These are phyloP conservation scores for Malassezia slooffiae DNA, from an alignment of 1,284 basidiomycete genomes.

Conservation along the genomic window DNA sequence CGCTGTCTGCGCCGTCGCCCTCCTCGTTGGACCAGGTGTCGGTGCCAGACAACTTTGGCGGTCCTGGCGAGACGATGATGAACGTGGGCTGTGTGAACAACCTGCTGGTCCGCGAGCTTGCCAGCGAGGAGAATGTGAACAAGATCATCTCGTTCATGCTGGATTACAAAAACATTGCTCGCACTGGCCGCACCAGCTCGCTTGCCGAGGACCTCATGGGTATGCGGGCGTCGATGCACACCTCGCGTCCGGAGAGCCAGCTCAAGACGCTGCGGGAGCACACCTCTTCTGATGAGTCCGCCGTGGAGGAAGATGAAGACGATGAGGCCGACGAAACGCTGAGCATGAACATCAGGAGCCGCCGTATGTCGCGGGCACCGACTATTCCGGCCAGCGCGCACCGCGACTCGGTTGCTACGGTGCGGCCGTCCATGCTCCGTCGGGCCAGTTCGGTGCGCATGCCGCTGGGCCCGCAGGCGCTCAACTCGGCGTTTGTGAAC, in stretches of 20 bases:
- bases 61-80: constrained; percentile 18
- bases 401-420: constrained; percentile 36
- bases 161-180: constrained; percentile 52
- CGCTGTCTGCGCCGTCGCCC: constrained; percentile 80
- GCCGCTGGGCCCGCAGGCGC: constrained; percentile 53
- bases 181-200: constrained; percentile 16
- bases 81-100: constrained; percentile 52
- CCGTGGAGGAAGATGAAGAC: constrained; percentile 40
- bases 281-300: constrained; percentile 22
- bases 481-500: constrained; percentile 76
- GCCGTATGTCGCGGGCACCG: constrained; percentile 3
- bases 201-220: background rate
- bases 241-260: too few relatives aligned
- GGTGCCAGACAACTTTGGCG: constrained; percentile 38
- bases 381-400: constrained; percentile 13
- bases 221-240: background rate
- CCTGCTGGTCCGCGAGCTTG: constrained; percentile 79
- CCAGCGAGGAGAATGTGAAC: constrained; percentile 61
- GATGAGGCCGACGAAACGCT: constrained; percentile 29
- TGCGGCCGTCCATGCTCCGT: constrained; percentile 27
- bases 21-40: constrained; percentile 49
- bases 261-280: constrained; percentile 15
- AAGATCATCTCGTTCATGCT: constrained; percentile 72
- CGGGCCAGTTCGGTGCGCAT: constrained; percentile 29
- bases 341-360: constrained; percentile 20